Percentiles rank a stretch among this genome's conserved stretches.
phyloP scores from a whole-genome alignment of 495 filamentous ascomycete genomes.

The Penicillium turbatum region DNA sequence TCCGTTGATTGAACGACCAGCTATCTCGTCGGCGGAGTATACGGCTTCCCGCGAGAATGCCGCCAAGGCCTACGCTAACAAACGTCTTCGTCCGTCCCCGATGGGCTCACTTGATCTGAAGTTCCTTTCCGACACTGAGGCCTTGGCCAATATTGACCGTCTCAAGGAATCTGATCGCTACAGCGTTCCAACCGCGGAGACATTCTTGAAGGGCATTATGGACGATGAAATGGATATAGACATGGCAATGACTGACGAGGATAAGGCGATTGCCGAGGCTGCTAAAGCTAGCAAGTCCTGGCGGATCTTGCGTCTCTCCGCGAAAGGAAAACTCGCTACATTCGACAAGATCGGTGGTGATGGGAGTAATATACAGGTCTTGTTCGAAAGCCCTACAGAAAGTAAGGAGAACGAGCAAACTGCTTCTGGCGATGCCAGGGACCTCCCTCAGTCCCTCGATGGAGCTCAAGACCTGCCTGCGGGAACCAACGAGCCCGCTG shows the following conservation, averaged over 20 bases:
- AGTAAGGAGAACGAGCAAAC: slow-evolving; percentile 17
- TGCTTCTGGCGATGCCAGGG: neutral
- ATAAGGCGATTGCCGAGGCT: slow-evolving; percentile 60
- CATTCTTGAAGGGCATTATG: slow-evolving; percentile 57
- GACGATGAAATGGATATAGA: slow-evolving; percentile 78
- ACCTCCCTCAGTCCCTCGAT: slow-evolving; percentile 24
- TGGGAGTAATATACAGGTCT: slow-evolving; percentile 57
- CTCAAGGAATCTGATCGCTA: slow-evolving; percentile 54
- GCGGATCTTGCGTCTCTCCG: slow-evolving; percentile 76
- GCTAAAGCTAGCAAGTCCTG: slow-evolving; percentile 82
- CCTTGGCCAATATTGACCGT: slow-evolving; percentile 50
- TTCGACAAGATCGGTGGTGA: slow-evolving; percentile 90
- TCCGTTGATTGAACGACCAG: slow-evolving; percentile 72
- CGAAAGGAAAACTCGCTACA: slow-evolving; percentile 60
- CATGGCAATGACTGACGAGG: slow-evolving; percentile 65
- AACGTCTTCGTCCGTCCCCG: slow-evolving; percentile 59
- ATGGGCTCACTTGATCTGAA: slow-evolving; percentile 68
- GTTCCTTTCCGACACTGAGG: slow-evolving; percentile 66
- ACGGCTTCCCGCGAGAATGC: slow-evolving; percentile 60
- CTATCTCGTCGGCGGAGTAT: slow-evolving; percentile 62
- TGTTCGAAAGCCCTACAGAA: slow-evolving; percentile 43
- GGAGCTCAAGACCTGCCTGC: slow-evolving; percentile 12
- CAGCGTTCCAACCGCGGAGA: slow-evolving; percentile 50
- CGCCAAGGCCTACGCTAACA: slow-evolving; percentile 59
- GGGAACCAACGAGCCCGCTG: slow-evolving; percentile 1